Base-by-base conservation (phyloP, 768 basidiomycete species). In the Neoboletus magnificus region DNA sequence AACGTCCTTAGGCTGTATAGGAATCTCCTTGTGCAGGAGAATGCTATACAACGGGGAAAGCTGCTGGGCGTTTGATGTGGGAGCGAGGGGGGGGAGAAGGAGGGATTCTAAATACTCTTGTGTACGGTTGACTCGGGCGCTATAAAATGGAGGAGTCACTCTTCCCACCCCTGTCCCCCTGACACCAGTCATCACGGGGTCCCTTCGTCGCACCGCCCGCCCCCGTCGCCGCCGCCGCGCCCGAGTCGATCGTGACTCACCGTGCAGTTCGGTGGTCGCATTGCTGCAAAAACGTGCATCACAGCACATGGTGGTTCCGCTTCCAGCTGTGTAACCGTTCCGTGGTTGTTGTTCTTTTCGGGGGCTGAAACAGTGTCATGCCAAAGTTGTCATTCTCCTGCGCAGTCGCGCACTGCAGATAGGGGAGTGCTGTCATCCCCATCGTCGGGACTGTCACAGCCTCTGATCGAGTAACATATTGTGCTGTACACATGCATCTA, bases 121-220 rank as follows among this genome's bases (percentile, higher is more conserved):
- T 6, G 48, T 48, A 11, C 7, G 18, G 43, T 60, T 58, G 64
- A 71, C 61, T 66, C 65, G 61, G 63, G 61, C 56, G 67, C 55
- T 71, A 48, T 70, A 68, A 72, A 66, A 58, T 52, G 69, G 29
- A 66, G 70, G 70, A 71, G 70, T 71, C 70, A 71, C 71, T 59
- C 71, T 59, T 39, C 60, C 53, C 56, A 52, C 56, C 41, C 27
- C 39, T 48, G 60, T 46, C 51, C 71, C 63, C 67, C 62, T 55
- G 56, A 48, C 63, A 69, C 71, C 63, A 5, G n/a, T n/a, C 25
- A 3, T 23, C 13, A 43, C 53, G 62, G 69, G 71, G 71, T 72
- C 70, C 41, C 3, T 3, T 0, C 2, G 25, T 40, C 39, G 50
- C 54, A 60, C 22, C 39, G 55, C 65, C 37, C 13, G 1, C 9